These are phyloP conservation scores for Fraxinus americana DNA, from an alignment of 257 asterid species.

Conservation along the genomic window DNA sequence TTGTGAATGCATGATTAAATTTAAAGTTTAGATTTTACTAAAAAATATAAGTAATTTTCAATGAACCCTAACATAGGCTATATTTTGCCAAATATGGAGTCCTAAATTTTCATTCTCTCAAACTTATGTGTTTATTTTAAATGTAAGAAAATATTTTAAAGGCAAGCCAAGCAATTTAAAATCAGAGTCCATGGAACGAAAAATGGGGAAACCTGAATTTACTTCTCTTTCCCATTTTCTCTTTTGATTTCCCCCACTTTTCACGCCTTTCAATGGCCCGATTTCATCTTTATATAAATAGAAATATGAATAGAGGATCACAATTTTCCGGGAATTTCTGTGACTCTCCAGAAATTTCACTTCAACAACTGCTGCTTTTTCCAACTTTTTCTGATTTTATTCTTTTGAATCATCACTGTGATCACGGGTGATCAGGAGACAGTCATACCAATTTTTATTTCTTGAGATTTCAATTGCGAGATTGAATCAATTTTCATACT, in stretches of 20 bases:
- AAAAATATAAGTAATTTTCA: too few relatives aligned
- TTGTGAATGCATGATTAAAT: too few relatives aligned
- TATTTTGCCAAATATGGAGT: too few relatives aligned
- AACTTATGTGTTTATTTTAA: too few relatives aligned
- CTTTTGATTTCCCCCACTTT: background rate
- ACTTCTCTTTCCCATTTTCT: background rate
- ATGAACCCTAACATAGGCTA: too few relatives aligned
- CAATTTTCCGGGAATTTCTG: background rate
- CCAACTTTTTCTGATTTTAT: background rate
- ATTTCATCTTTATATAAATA: background rate
- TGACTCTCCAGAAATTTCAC: background rate
- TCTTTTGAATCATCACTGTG: too few relatives aligned
- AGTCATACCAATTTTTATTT: background rate
- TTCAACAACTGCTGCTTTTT: background rate
- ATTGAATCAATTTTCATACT: background rate
- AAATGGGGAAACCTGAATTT: background rate
- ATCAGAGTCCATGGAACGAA: background rate
- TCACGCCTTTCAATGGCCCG: background rate
- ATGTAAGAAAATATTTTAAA: too few relatives aligned
- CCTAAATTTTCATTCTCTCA: too few relatives aligned
- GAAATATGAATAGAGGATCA: background rate
- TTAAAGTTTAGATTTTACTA: too few relatives aligned
- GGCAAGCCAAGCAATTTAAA: background rate
- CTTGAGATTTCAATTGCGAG: background rate
- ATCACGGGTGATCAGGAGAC: conserved; percentile 1